Evolutionary conservation across 164 flowering plant species (phyloP).

Genomic region (Piper longum): DNA sequence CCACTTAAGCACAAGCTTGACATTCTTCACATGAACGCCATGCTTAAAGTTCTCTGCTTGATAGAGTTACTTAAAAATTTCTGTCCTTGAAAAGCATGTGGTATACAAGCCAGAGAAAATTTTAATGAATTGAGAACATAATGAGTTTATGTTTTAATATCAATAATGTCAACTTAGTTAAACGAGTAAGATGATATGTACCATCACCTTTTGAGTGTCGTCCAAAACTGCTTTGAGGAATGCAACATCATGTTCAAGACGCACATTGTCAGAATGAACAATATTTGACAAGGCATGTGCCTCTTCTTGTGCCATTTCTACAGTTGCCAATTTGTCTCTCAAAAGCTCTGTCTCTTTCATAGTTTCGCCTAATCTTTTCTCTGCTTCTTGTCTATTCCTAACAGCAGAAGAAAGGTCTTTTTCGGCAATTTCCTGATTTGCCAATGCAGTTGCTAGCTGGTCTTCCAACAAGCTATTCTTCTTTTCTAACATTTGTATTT

Average conservation of each 20-base stretch:
- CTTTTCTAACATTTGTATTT: conserved; percentile 42
- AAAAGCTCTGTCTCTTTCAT: conserved; percentile 66
- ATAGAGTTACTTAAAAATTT: too few relatives aligned
- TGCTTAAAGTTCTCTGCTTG: too few relatives aligned
- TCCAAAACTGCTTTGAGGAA: conserved; percentile 91
- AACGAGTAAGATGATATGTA: background rate
- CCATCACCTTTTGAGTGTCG: conserved; percentile 82
- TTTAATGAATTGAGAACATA: background rate
- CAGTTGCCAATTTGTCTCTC: conserved; percentile 59
- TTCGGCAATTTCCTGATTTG: conserved; percentile 58
- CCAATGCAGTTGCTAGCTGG: conserved; percentile 57
- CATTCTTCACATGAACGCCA: too few relatives aligned
- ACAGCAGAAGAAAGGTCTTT: conserved; percentile 47
- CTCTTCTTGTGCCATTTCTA: conserved; percentile 88
- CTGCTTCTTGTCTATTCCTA: conserved; percentile 61
- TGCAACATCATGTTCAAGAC: conserved; percentile 98
- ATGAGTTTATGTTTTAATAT: background rate
- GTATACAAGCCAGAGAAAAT: too few relatives aligned
- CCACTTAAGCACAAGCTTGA: background rate
- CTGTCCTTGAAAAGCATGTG: too few relatives aligned
- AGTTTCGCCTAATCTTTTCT: conserved; percentile 54
- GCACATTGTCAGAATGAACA: conserved; percentile 90
- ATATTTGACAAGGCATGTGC: conserved; percentile 77
- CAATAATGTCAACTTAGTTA: background rate
- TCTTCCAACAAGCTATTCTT: conserved; percentile 71